A percentile compares a stretch with the other conserved stretches of the same genome.
phyloP scores from a whole-genome alignment of 106 monocot genomes.

The Vanilla planifolia region DNA sequence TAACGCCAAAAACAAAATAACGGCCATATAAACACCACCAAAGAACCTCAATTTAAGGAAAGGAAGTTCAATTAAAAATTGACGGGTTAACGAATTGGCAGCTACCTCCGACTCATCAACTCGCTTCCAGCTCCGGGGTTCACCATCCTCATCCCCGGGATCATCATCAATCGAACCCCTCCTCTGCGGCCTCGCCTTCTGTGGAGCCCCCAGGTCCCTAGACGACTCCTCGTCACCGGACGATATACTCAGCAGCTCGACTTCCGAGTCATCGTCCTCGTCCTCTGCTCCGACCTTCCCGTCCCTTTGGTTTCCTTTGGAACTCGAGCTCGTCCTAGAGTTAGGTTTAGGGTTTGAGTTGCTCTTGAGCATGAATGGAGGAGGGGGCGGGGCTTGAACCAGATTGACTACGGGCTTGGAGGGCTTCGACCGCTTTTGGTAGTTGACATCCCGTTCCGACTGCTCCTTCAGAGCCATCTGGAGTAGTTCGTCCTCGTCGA shows the following conservation, averaged over 20 bases:
- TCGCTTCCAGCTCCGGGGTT: slow-evolving; percentile 82
- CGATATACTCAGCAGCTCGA: slow-evolving; percentile 91
- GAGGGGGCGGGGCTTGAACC: slow-evolving; percentile 59
- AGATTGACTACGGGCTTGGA: slow-evolving; percentile 91
- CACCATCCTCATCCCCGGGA: slow-evolving; percentile 67
- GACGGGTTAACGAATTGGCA: too few relatives aligned
- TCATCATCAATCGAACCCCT: slow-evolving; percentile 50
- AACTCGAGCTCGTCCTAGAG: slow-evolving; percentile 1
- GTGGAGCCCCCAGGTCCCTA: slow-evolving; percentile 19
- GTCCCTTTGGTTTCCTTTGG: slow-evolving; percentile 7
- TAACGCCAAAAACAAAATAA: too few relatives aligned
- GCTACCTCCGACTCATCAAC: slow-evolving; percentile 93
- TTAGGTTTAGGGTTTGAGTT: slow-evolving; percentile 25
- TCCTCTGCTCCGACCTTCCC: slow-evolving; percentile 41
- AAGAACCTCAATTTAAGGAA: too few relatives aligned
- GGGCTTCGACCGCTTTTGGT: slow-evolving; percentile 43
- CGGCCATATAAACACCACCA: too few relatives aligned
- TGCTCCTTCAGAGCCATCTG: slow-evolving; percentile 96
- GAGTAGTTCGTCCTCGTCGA: slow-evolving; percentile 96
- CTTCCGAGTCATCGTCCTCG: slow-evolving; percentile 96
- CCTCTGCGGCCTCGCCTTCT: slow-evolving; percentile 24
- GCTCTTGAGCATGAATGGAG: slow-evolving; percentile 21
- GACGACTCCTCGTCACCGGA: slow-evolving; percentile 88
- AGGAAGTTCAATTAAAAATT: too few relatives aligned
- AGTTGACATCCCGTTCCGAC: slow-evolving; percentile 63